These are phyloP conservation scores for Eucalyptus paniculata DNA, from an alignment of 345 rosid species.

Conservation along the genomic window DNA sequence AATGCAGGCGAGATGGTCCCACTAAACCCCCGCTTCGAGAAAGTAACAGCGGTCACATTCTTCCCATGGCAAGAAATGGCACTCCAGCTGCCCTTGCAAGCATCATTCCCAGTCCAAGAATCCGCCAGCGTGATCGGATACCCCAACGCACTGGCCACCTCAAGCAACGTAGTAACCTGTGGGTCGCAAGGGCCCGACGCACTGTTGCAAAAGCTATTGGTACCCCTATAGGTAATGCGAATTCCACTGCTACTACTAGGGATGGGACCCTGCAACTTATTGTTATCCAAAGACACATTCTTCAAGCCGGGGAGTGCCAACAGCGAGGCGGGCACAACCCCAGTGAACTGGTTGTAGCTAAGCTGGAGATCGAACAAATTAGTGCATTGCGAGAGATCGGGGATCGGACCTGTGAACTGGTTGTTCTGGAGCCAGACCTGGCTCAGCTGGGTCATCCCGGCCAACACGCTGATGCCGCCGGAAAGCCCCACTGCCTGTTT, in stretches of 20 bases:
- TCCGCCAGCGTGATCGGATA: constrained; percentile 45
- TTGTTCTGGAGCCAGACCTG: constrained; percentile 63
- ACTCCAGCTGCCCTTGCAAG: constrained; percentile 38
- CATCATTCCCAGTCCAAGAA: constrained; percentile 60
- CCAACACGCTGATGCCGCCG: constrained; percentile 45
- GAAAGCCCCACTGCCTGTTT: constrained; percentile 45
- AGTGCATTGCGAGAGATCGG: constrained; percentile 48
- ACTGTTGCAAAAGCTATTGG: constrained; percentile 25
- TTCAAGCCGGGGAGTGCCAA: constrained; percentile 14
- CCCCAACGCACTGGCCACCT: constrained; percentile 47
- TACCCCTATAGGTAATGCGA: constrained; percentile 1
- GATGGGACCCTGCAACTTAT: constrained; percentile 61
- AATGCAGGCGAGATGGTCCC: constrained; percentile 62
- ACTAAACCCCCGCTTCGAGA: constrained; percentile 22
- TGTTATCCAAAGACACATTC: constrained; percentile 40
- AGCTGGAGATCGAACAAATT: constrained; percentile 54
- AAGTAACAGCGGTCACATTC: constrained; percentile 25
- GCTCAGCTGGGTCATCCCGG: constrained; percentile 33
- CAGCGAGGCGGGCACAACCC: constrained; percentile 38
- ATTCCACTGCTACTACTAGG: constrained; percentile 28
- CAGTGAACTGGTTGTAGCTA: constrained; percentile 57
- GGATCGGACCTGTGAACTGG: constrained; percentile 57
- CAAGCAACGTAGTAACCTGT: constrained; percentile 50
- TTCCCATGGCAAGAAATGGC: constrained; percentile 36
- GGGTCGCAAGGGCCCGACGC: constrained; percentile 22